A percentile compares a stretch with the other conserved stretches of the same genome.
Evolutionary conservation across 257 asterid genomes (phyloP).

Genomic region (Coffea canephora): DNA sequence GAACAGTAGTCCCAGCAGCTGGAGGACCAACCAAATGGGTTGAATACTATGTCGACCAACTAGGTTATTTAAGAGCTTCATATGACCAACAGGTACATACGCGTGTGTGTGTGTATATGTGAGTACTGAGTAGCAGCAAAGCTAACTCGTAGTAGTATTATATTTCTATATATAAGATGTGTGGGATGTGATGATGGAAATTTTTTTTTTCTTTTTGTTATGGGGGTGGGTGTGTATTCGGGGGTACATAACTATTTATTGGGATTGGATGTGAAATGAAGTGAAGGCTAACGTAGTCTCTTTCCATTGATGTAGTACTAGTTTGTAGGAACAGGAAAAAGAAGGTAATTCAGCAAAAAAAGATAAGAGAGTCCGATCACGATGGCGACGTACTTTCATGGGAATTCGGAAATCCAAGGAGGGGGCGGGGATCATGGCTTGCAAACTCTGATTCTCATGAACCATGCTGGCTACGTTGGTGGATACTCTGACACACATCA

Average conservation of each 20-base stretch:
- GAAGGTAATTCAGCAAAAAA: background rate
- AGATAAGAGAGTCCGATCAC: background rate
- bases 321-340: background rate
- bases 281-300: constrained; percentile 16
- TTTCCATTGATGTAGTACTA: constrained; percentile 14
- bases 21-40: constrained; percentile 35
- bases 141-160: too few species aligned
- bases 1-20: background rate
- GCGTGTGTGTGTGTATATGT: background rate
- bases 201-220: too few species aligned
- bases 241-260: too few species aligned
- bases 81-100: constrained; percentile 20
- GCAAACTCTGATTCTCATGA: constrained; percentile 90
- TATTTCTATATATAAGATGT: background rate
- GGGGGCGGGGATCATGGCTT: constrained; percentile 66
- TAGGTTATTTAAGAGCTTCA: constrained; percentile 7
- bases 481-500: constrained; percentile 66
- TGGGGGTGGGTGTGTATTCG: too few species aligned
- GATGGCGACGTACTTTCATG: constrained; percentile 89
- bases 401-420: constrained; percentile 74
- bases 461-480: constrained; percentile 79
- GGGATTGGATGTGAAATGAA: constrained; percentile 1
- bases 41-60: constrained; percentile 17
- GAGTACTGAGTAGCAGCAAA: background rate
- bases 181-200: background rate